Conservation (phyloP, 371 early-diverging fungal species). For the Globomyces sp. region DNA sequence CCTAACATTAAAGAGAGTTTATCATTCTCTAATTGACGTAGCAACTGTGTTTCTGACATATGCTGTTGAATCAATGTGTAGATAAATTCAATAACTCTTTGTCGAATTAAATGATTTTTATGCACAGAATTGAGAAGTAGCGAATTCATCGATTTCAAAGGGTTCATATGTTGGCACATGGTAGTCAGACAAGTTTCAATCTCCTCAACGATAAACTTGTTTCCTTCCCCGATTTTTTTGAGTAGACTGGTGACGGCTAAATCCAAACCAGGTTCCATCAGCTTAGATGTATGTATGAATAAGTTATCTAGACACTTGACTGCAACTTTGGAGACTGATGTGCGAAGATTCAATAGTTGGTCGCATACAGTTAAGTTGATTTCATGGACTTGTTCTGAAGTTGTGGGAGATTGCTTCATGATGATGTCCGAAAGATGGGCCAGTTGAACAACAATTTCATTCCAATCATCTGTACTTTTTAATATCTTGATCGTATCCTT, state of each 20-base stretch:
- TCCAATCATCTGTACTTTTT: too few relatives aligned
- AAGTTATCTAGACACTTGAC: neutral
- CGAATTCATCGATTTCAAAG: neutral
- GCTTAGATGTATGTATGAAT: neutral
- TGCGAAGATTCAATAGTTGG: neutral
- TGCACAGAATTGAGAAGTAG: neutral
- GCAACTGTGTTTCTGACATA: neutral
- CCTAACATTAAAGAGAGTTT: neutral
- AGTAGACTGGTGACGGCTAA: neutral
- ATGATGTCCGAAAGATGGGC: too few relatives aligned
- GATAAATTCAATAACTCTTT: neutral
- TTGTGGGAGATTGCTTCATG: neutral
- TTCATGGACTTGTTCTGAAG: neutral
- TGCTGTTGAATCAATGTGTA: neutral
- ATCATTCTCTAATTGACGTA: neutral
- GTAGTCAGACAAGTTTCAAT: neutral
- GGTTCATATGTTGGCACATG: neutral
- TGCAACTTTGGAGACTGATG: neutral
- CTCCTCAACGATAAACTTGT: neutral
- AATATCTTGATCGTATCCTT: too few relatives aligned
- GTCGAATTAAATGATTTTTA: neutral
- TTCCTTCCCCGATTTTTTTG: neutral
- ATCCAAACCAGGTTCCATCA: neutral
- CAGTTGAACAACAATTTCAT: too few relatives aligned
- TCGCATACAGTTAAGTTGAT: neutral